These are phyloP conservation scores for Cyberlindnera japonica DNA, from an alignment of 805 yeast species.

Conservation along the genomic window DNA sequence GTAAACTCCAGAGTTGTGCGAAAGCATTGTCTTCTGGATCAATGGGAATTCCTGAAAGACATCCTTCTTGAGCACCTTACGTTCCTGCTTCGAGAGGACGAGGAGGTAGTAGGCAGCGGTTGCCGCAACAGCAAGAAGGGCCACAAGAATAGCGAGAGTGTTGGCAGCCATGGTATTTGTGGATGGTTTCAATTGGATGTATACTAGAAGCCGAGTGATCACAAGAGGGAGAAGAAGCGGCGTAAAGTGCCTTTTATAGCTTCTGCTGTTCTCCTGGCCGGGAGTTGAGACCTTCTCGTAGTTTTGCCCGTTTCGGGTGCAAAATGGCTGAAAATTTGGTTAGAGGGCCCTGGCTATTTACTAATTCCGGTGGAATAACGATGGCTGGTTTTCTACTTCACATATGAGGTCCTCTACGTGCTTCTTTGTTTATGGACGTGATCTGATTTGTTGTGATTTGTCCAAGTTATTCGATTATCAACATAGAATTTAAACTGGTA, in stretches of 20 bases:
- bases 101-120: conserved; percentile 10
- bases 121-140: conserved; percentile 13
- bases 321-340: neutral
- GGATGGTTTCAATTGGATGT: too few species aligned
- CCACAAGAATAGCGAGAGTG: conserved; percentile 11
- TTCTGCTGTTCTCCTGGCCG: too few species aligned
- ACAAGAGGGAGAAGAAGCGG: neutral
- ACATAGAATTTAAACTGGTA: too few species aligned
- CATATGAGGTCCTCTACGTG: too few species aligned
- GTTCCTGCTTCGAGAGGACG: conserved; percentile 10
- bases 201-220: too few species aligned
- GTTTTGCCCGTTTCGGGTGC: neutral
- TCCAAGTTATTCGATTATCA: too few species aligned
- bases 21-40: conserved; percentile 66
- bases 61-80: conserved; percentile 54
- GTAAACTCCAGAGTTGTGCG: conserved; percentile 80
- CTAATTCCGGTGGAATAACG: neutral
- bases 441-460: too few species aligned
- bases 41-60: conserved; percentile 77
- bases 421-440: too few species aligned
- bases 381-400: neutral
- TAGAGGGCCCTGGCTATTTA: too few species aligned
- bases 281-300: too few species aligned
- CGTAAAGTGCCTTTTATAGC: too few species aligned
- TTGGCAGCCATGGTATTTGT: conserved; percentile 2